phyloP scores from a whole-genome alignment of 306 rosid genomes.

The Sophora flavescens region DNA sequence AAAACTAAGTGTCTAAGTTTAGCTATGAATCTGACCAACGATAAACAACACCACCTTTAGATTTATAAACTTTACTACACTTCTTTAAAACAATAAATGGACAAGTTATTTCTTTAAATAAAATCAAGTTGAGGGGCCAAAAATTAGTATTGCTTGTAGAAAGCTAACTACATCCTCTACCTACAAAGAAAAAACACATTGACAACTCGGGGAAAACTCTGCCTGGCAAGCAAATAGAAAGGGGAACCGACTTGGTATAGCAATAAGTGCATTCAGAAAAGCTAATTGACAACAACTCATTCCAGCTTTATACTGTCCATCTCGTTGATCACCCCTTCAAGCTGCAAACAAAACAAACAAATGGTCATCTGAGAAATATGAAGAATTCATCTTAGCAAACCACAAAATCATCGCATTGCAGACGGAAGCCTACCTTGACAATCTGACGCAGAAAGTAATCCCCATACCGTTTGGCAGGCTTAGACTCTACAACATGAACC shows the following conservation, averaged over 20 bases:
- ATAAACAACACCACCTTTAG: neutral
- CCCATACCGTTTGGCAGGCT: slow-evolving; percentile 77
- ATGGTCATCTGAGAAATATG: neutral
- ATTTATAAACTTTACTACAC: slow-evolving; percentile 30
- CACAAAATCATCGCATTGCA: neutral
- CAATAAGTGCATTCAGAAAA: neutral
- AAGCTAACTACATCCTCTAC: slow-evolving; percentile 57
- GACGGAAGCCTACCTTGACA: slow-evolving; percentile 65
- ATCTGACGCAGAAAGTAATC: slow-evolving; percentile 94
- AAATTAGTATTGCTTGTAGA: slow-evolving; percentile 39
- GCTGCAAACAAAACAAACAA: slow-evolving; percentile 55
- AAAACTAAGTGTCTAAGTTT: neutral
- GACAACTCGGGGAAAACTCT: slow-evolving; percentile 23
- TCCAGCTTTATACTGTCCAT: slow-evolving; percentile 87
- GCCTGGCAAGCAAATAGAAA: slow-evolving; percentile 39
- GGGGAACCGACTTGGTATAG: slow-evolving; percentile 18
- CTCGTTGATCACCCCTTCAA: slow-evolving; percentile 83
- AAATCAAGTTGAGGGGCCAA: slow-evolving; percentile 19
- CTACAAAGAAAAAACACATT: slow-evolving; percentile 19
- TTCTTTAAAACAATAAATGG: slow-evolving; percentile 35
- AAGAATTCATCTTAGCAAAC: slow-evolving; percentile 6
- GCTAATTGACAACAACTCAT: slow-evolving; percentile 44
- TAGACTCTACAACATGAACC: slow-evolving; percentile 74
- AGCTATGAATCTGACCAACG: neutral
- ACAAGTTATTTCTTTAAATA: slow-evolving; percentile 30